Conservation (phyloP, 768 basidiomycete genomes). For the Serendipita sp. region DNA sequence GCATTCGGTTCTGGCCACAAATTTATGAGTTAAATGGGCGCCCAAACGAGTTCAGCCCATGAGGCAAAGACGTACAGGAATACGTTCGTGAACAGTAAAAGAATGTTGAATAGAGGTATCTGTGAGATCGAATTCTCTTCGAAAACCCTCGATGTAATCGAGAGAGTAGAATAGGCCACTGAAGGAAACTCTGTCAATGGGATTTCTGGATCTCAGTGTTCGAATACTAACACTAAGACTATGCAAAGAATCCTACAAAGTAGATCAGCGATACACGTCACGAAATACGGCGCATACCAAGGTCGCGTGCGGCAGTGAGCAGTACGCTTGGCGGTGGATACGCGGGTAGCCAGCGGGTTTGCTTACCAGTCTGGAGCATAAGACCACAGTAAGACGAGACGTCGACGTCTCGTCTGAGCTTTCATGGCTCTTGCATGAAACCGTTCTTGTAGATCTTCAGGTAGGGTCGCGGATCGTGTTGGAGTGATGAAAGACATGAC, state of each 20-base stretch:
- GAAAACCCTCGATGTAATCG: conserved; percentile 51
- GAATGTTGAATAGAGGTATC: conserved; percentile 29
- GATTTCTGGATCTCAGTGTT: neutral
- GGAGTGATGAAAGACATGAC: too few relatives aligned
- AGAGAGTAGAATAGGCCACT: conserved; percentile 49
- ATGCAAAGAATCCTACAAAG: conserved; percentile 47
- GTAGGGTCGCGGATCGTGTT: too few relatives aligned
- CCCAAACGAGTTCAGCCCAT: neutral
- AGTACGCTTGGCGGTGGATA: neutral
- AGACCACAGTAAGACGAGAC: neutral
- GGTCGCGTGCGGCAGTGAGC: neutral
- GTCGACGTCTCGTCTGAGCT: neutral
- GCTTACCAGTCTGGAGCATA: neutral
- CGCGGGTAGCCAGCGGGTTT: neutral
- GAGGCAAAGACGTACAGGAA: conserved; percentile 36
- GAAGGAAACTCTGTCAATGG: neutral
- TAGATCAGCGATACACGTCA: neutral
- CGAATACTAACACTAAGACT: conserved; percentile 37
- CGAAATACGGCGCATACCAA: neutral
- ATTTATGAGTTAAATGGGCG: neutral
- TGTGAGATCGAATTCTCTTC: conserved; percentile 57
- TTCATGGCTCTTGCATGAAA: neutral
- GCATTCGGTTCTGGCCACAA: neutral
- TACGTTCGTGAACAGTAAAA: conserved; percentile 50
- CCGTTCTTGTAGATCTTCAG: too few relatives aligned